Base-by-base conservation (phyloP, 495 filamentous ascomycete genomes). In the Poronia punctata region DNA sequence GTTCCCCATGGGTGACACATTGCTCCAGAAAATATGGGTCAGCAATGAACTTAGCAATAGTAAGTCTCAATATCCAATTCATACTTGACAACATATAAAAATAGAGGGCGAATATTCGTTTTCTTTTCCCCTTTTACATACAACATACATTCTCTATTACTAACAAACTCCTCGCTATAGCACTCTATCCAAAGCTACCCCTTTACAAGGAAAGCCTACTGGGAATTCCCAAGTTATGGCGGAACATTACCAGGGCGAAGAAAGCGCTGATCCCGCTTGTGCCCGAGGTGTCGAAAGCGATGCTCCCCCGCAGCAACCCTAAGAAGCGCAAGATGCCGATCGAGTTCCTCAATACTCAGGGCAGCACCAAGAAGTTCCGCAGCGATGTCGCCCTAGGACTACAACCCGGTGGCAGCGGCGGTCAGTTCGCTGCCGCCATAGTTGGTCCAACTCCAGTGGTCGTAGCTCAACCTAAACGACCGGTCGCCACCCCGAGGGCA, bases 1-100 rank as follows among this genome's bases (percentile, higher is more conserved):
- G n/a, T 59, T 56, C 38, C 52, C 55, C 12, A 56, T 56, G 52
- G 52, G 44, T 8, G 55, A 59, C 20, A 53, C 52, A 7, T 40
- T 53, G n/a, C 37, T 53, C 19, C 55, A 59, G 22, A 40, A 48
- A 9, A 9, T 56, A 8, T 10, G 33, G 11, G 37, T 59, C 7
- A 53, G 49, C 21, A n/a, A 43, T 5, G 27, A 50, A 15, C 41
- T 56, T 10, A 43, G 38, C 37, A 11, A 17, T 2, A 22, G 55
- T 59, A 53, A 49, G 55, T 45, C 22, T n/a, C n/a, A n/a, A n/a
- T n/a, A n/a, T n/a, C n/a, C n/a, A n/a, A n/a, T n/a, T n/a, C n/a
- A n/a, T n/a, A n/a, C n/a, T n/a, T n/a, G n/a, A n/a, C n/a, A n/a
- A n/a, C n/a, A n/a, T n/a, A n/a, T n/a, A n/a, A n/a, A n/a, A n/a